phyloP scores from a whole-genome alignment of 2,329 filamentous ascomycete species.

The Ramularia endophylla region DNA sequence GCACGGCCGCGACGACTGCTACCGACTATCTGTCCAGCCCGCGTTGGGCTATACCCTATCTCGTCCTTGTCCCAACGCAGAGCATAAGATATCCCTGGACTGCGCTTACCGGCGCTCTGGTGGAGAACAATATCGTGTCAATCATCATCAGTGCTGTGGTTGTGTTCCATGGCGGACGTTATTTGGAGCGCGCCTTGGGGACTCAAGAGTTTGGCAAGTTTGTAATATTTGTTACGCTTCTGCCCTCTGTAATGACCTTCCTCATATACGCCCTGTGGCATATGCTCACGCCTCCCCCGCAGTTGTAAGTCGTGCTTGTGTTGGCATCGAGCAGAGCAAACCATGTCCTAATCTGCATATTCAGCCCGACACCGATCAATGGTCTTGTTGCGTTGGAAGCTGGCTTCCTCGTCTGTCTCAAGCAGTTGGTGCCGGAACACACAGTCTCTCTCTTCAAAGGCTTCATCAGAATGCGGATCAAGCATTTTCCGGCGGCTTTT shows the following conservation, averaged over 20 bases:
- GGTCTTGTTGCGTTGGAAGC: constrained; percentile 87
- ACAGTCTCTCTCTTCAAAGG: constrained; percentile 92
- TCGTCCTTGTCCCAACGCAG: constrained; percentile 76
- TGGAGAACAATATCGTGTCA: constrained; percentile 90
- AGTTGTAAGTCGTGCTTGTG: constrained; percentile 52
- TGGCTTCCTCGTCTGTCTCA: constrained; percentile 92
- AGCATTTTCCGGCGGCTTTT: constrained; percentile 71
- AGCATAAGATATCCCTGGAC: constrained; percentile 93
- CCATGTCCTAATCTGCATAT: neutral
- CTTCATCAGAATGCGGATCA: constrained; percentile 80
- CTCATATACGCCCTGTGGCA: constrained; percentile 68
- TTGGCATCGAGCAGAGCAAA: neutral
- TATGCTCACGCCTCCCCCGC: constrained; percentile 60
- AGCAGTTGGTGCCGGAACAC: constrained; percentile 94
- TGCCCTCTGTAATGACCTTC: constrained; percentile 76
- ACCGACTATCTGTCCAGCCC: constrained; percentile 30
- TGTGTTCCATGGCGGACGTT: constrained; percentile 86
- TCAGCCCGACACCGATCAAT: constrained; percentile 69
- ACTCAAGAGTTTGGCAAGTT: constrained; percentile 90
- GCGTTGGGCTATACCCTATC: constrained; percentile 58
- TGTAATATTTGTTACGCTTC: constrained; percentile 65
- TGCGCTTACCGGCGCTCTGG: constrained; percentile 74
- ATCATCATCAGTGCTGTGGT: constrained; percentile 70
- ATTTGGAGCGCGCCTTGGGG: constrained; percentile 94
- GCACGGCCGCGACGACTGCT: constrained; percentile 25